phyloP scores from a whole-genome alignment of 768 basidiomycete species.

The Boletus fagicola region DNA sequence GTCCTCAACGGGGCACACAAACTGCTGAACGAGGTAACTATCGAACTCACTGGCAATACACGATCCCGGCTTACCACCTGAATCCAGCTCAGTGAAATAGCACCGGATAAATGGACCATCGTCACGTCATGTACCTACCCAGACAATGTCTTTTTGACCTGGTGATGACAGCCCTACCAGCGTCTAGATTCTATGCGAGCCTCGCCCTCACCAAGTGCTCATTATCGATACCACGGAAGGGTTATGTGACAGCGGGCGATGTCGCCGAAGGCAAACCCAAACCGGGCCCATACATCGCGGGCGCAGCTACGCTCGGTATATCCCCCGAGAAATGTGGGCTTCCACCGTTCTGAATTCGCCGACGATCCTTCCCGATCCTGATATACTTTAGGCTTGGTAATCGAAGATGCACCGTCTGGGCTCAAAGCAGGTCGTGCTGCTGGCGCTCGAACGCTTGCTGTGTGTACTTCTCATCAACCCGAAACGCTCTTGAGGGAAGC shows the following conservation, averaged over 20 bases:
- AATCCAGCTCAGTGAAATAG: constrained; percentile 24
- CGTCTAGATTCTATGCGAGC: constrained; percentile 70
- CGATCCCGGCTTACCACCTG: not conserved
- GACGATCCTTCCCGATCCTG: not conserved
- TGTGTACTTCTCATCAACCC: constrained; percentile 75
- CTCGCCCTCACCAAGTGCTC: constrained; percentile 63
- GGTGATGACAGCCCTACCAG: constrained; percentile 36
- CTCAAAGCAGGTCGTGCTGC: constrained; percentile 72
- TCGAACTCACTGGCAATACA: not conserved
- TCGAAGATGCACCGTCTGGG: constrained; percentile 90
- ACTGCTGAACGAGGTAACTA: constrained; percentile 52
- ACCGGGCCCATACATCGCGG: constrained; percentile 83
- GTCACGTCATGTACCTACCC: constrained; percentile 63
- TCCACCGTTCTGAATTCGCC: not conserved
- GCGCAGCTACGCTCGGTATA: constrained; percentile 55
- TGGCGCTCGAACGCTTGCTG: constrained; percentile 73
- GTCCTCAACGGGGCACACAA: constrained; percentile 63
- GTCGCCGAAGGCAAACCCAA: constrained; percentile 78
- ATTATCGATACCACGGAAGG: constrained; percentile 55
- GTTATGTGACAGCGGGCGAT: constrained; percentile 68
- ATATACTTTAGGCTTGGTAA: constrained; percentile 62
- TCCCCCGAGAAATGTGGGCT: constrained; percentile 56
- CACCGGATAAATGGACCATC: constrained; percentile 65
- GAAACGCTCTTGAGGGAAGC: constrained; percentile 46
- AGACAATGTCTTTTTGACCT: not conserved